Base-by-base conservation (phyloP, 1,284 basidiomycete species). In the Sphagnurus paluster region DNA sequence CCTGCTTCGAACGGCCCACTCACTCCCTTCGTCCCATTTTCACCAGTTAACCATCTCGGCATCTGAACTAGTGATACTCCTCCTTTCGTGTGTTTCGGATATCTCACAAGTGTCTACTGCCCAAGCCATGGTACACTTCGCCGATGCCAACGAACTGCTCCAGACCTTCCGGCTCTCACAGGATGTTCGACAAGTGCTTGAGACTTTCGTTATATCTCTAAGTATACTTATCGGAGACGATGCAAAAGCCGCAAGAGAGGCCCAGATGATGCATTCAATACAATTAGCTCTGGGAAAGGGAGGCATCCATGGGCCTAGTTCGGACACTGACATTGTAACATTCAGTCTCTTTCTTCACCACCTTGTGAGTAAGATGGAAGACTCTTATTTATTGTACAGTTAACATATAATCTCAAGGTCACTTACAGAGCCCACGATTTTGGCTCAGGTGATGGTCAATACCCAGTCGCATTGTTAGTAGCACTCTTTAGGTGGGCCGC, bases 171-270 rank as follows among this genome's bases (percentile, higher is more conserved):
- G 70, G 19, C 69, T 87, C 42, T 63, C 72, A 16, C 63, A 66
- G 5, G 72, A 74, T 34, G 69, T 83, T 24, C 72, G 79, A 49
- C 74, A 77, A 44, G 72, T 75, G 23, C 61, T 90, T 21, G 84
- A 87, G 52, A 68, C 69, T 10, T 82, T 86, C 49, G 71, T 72
- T 2, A 56, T 86, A 39, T 77, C 79, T 7, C 61, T 89, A 37
- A 78, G 74, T 50, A 66, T 83, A 48, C 56, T 82, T 19, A 71
- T 84, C 23, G 81, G 79, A 29, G 84, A 87, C 54, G 82, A 87
- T 52, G 76, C 75, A n/a, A 86, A 84, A 59, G 74, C 74, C 41
- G 74, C 77, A 16, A 69, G 74, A 50, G 84, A 86, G 62, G 77
- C 80, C 11, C 84, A 86, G 53, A 74, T 85, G 64, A 78, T 85